These are phyloP conservation scores for Rhizodiscina lignyota DNA, from an alignment of 495 filamentous ascomycete genomes.

Conservation along the genomic window DNA sequence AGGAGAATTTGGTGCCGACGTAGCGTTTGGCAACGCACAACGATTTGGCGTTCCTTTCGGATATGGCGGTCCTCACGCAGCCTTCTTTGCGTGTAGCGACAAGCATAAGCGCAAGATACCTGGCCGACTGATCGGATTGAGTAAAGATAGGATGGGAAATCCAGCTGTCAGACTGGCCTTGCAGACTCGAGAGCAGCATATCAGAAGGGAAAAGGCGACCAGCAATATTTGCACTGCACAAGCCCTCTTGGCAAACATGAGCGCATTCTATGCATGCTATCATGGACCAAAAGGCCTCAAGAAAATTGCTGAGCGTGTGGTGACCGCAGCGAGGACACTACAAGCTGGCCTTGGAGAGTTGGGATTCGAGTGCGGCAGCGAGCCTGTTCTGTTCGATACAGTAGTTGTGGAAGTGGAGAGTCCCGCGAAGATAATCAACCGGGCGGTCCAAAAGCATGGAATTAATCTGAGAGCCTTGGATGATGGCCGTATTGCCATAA, in stretches of 20 bases:
- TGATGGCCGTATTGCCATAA: conserved; percentile 43
- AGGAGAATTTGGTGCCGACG: conserved; percentile 92
- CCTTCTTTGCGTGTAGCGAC: conserved; percentile 88
- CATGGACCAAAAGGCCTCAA: conserved; percentile 79
- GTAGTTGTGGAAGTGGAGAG: conserved; percentile 46
- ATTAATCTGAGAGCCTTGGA: conserved; percentile 53
- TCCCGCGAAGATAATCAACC: conserved; percentile 33
- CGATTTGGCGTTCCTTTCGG: conserved; percentile 88
- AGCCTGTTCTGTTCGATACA: conserved; percentile 61
- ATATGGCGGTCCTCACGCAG: conserved; percentile 88
- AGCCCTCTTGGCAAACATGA: conserved; percentile 92
- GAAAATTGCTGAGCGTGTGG: conserved; percentile 64
- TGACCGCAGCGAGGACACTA: conserved; percentile 52
- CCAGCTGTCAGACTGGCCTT: conserved; percentile 75
- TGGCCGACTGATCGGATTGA: conserved; percentile 80
- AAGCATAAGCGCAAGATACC: conserved; percentile 95
- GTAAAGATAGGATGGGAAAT: conserved; percentile 77
- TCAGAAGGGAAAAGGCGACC: conserved; percentile 92
- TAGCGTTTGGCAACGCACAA: conserved; percentile 94
- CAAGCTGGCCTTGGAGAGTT: conserved; percentile 47
- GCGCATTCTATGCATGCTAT: conserved; percentile 93
- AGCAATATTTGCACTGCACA: conserved; percentile 98
- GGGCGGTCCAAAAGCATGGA: conserved; percentile 29
- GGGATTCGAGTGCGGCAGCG: conserved; percentile 45
- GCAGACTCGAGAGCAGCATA: conserved; percentile 95